Conservation (phyloP, 1,284 basidiomycete genomes). For the Takashimella tepidaria region DNA sequence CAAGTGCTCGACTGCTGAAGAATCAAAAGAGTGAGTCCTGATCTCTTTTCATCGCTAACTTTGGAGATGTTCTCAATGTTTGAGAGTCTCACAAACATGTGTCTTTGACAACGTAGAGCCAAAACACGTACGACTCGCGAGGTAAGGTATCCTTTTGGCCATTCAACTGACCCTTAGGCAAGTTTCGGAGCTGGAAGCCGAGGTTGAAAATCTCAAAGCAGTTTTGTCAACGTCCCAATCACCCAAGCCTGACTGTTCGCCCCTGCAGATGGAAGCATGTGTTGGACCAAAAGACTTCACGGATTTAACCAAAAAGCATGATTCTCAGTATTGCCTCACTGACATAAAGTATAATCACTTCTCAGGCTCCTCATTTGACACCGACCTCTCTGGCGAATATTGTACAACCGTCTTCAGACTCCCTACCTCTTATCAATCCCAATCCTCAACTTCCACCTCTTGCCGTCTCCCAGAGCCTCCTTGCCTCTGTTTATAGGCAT, state of each 20-base stretch:
- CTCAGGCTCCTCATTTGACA: background rate
- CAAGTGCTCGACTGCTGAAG: constrained; percentile 12
- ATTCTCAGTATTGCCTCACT: background rate
- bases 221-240: background rate
- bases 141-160: constrained; percentile 1
- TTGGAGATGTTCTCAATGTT: constrained; percentile 7
- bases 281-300: background rate
- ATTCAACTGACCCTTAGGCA: background rate
- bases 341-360: background rate
- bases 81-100: constrained; percentile 6
- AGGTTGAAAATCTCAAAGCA: background rate
- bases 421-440: constrained; percentile 9
- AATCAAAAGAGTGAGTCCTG: constrained; percentile 2
- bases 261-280: background rate
- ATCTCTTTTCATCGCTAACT: background rate
- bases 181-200: background rate
- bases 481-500: constrained; percentile 8
- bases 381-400: background rate
- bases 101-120: constrained; percentile 7
- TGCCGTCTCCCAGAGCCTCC: constrained; percentile 6
- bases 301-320: background rate
- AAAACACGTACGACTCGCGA: constrained; percentile 3
- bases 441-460: constrained; percentile 8
- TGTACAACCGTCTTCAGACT: background rate
- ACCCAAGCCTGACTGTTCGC: too few species aligned